Evolutionary conservation across 495 filamentous ascomycete genomes (phyloP).

Genomic region (Aspergillus olivimuriae): DNA sequence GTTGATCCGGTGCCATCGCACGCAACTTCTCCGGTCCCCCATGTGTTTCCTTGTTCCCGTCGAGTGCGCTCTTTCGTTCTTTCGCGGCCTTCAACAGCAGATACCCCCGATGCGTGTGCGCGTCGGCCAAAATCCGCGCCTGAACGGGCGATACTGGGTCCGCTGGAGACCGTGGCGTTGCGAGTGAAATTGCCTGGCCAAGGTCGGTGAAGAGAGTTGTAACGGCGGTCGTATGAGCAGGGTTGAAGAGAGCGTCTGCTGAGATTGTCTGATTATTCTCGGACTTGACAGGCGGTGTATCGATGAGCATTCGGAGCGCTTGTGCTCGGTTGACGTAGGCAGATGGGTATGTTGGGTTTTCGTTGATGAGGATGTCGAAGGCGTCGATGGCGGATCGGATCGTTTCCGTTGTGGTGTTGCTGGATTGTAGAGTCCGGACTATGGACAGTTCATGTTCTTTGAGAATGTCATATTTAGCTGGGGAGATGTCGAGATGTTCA

Average conservation of each 20-base stretch:
- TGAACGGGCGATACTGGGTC: constrained; percentile 52
- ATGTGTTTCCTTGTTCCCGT: not conserved
- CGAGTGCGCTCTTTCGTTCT: constrained; percentile 25
- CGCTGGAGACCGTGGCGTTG: constrained; percentile 45
- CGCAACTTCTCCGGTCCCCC: constrained; percentile 28
- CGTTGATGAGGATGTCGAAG: constrained; percentile 48
- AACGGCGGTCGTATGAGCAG: constrained; percentile 16
- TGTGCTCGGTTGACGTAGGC: constrained; percentile 76
- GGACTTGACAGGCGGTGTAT: no score
- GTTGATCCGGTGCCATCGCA: constrained; percentile 40
- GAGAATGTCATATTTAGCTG: constrained; percentile 15
- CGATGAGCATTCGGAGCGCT: constrained; percentile 48
- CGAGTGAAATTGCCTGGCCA: constrained; percentile 57
- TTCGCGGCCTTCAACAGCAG: constrained; percentile 58
- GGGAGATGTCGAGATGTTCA: constrained; percentile 19
- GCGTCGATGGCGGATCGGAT: constrained; percentile 26
- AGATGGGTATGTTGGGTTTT: constrained; percentile 63
- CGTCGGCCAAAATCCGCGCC: constrained; percentile 58
- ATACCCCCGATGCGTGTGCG: constrained; percentile 72
- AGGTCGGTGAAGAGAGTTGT: constrained; percentile 54
- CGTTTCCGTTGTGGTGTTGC: constrained; percentile 10
- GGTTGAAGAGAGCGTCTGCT: not conserved
- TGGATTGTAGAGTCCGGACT: constrained; percentile 23
- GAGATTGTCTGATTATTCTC: no score
- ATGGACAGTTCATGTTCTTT: constrained; percentile 25